Evolutionary conservation across 1,284 basidiomycete genomes (phyloP).

Genomic region (Ustanciosporium gigantosporum): DNA sequence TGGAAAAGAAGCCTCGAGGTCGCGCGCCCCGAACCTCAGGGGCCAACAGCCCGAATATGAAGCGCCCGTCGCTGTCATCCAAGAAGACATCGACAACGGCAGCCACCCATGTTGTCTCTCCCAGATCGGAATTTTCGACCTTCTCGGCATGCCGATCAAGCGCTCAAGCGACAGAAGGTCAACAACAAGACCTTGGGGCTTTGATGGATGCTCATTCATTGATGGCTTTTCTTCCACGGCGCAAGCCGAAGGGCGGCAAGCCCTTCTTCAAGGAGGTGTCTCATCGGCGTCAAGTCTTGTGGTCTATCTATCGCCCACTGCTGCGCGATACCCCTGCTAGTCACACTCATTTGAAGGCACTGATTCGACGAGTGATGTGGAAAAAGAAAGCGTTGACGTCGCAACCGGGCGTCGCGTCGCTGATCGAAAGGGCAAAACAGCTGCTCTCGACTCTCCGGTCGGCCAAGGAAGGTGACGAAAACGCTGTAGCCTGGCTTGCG

Average conservation of each 20-base stretch:
- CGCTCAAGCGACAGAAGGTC: background rate
- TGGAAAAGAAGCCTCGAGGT: conserved; percentile 2
- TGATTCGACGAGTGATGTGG: conserved; percentile 9
- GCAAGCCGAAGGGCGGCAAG: conserved; percentile 6
- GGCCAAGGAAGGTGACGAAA: conserved; percentile 5
- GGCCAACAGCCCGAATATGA: background rate
- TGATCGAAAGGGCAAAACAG: conserved; percentile 6
- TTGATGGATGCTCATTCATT: conserved; percentile 1
- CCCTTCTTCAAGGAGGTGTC: conserved; percentile 31
- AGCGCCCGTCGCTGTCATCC: background rate
- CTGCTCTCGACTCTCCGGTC: conserved; percentile 3
- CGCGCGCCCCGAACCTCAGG: background rate
- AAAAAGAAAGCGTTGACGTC: conserved; percentile 21
- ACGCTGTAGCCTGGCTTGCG: conserved; percentile 2
- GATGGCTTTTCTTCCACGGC: conserved; percentile 8
- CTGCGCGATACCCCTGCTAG: conserved; percentile 12
- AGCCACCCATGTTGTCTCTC: too few species aligned
- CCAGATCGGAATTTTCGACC: too few species aligned
- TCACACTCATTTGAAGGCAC: conserved; percentile 6
- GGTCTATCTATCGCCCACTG: conserved; percentile 41
- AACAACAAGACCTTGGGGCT: too few species aligned
- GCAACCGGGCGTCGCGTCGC: conserved; percentile 1
- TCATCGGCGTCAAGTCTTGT: conserved; percentile 28
- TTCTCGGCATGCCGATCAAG: too few species aligned
- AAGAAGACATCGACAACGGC: background rate